Conservation (phyloP, 2,329 filamentous ascomycete genomes). For the Cordyceps cicadae region DNA sequence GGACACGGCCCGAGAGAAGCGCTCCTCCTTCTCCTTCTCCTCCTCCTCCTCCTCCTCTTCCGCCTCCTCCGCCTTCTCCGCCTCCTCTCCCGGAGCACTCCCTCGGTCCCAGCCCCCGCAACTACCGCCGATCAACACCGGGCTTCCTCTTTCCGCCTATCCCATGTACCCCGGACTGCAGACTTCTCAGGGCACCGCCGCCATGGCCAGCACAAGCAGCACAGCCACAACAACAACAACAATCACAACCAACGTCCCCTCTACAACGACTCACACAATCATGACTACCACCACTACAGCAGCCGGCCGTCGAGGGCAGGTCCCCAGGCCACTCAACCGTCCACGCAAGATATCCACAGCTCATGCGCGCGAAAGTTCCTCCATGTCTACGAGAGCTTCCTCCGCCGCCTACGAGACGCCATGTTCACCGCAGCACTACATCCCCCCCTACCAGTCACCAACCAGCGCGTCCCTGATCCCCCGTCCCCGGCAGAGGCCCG, state of each 20-base stretch:
- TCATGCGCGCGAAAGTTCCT: constrained; percentile 14
- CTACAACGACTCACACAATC: neutral
- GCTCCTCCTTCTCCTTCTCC: neutral
- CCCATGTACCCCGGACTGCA: constrained; percentile 26
- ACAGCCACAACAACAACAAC: neutral
- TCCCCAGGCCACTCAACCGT: constrained; percentile 24
- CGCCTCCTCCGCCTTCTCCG: neutral
- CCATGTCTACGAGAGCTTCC: neutral
- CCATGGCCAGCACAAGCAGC: neutral
- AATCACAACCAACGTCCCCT: neutral
- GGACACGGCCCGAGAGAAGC: neutral
- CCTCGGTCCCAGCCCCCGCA: neutral
- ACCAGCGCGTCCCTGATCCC: too few relatives aligned
- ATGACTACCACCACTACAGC: too few relatives aligned
- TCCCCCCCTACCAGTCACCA: too few relatives aligned
- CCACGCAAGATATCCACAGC: constrained; percentile 28
- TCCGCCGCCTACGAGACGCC: neutral
- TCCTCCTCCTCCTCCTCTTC: neutral
- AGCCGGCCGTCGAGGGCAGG: constrained; percentile 15
- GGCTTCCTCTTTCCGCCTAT: constrained; percentile 14
- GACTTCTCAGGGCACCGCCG: constrained; percentile 9
- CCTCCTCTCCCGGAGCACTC: too few relatives aligned
- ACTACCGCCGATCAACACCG: constrained; percentile 6
- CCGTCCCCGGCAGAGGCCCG: too few relatives aligned
- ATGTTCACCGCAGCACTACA: neutral